These are phyloP conservation scores for Fusarium longipes DNA, from an alignment of 2,329 filamentous ascomycete species.

Conservation along the genomic window DNA sequence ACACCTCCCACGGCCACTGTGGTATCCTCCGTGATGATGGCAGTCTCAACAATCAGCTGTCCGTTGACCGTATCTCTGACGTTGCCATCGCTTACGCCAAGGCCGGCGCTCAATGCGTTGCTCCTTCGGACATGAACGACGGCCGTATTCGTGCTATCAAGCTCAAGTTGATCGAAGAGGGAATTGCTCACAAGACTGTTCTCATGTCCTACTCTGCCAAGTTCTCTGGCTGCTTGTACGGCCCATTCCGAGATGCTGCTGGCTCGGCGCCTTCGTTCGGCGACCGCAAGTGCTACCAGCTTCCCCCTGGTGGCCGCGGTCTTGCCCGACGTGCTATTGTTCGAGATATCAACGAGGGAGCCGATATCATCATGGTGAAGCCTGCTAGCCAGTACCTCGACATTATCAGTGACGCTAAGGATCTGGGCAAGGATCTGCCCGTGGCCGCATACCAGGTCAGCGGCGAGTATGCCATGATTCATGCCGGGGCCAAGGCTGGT, in stretches of 20 bases:
- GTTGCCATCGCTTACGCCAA: slow-evolving; percentile 98
- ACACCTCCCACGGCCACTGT: slow-evolving; percentile 97
- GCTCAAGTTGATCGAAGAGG: slow-evolving; percentile 94
- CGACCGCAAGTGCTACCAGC: slow-evolving; percentile 95
- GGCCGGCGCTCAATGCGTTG: slow-evolving; percentile 95
- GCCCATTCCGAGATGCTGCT: slow-evolving; percentile 95
- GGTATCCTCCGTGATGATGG: slow-evolving; percentile 95
- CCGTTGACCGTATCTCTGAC: slow-evolving; percentile 93
- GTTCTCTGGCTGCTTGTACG: slow-evolving; percentile 96
- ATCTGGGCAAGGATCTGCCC: slow-evolving; percentile 89
- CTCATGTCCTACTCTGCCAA: slow-evolving; percentile 99
- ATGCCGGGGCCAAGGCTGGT: slow-evolving; percentile 92
- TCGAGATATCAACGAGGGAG: slow-evolving; percentile 91
- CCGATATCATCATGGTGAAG: slow-evolving; percentile 99
- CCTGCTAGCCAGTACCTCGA: slow-evolving; percentile 95
- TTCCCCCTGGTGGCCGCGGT: slow-evolving; percentile 91
- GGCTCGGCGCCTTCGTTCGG: slow-evolving; percentile 92
- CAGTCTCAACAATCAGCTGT: slow-evolving; percentile 90
- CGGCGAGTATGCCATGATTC: slow-evolving; percentile 98
- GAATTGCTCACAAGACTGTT: slow-evolving; percentile 88
- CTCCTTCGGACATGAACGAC: slow-evolving; percentile 99
- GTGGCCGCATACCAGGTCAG: slow-evolving; percentile 97
- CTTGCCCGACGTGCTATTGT: slow-evolving; percentile 90
- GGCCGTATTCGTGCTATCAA: slow-evolving; percentile 97
- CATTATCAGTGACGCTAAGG: slow-evolving; percentile 97